Conservation (phyloP, 73 alveolate species). For the Uronychia binucleata region DNA sequence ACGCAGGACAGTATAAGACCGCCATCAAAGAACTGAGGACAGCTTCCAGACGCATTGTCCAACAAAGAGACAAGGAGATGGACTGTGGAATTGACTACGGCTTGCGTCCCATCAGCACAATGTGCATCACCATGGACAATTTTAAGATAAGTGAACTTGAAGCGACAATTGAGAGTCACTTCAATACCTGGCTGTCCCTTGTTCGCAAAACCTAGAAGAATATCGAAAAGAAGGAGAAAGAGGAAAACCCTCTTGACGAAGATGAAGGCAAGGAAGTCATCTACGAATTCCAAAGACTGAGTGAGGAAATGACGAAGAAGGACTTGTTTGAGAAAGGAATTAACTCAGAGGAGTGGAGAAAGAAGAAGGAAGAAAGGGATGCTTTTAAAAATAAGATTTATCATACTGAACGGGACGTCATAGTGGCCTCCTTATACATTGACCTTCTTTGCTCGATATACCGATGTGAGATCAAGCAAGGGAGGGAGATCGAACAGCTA, state of each 20-base stretch:
- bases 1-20: slow-evolving; percentile 60
- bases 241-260: slow-evolving; percentile 76
- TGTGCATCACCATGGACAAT: slow-evolving; percentile 87
- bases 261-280: slow-evolving; percentile 92
- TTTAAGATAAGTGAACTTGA: slow-evolving; percentile 83
- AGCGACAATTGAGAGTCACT: slow-evolving; percentile 74
- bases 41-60: slow-evolving; percentile 57
- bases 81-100: slow-evolving; percentile 56
- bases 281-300: slow-evolving; percentile 81
- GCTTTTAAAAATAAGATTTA: slow-evolving; percentile 22
- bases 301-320: slow-evolving; percentile 84
- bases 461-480: slow-evolving; percentile 66
- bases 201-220: slow-evolving; percentile 82
- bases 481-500: slow-evolving; percentile 36
- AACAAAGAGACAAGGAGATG: slow-evolving; percentile 62
- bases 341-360: slow-evolving; percentile 69
- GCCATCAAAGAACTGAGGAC: slow-evolving; percentile 66
- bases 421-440: slow-evolving; percentile 54
- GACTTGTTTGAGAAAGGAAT: slow-evolving; percentile 54
- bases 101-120: slow-evolving; percentile 78
- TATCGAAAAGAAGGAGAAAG: slow-evolving; percentile 71
- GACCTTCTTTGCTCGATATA: slow-evolving; percentile 65
- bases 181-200: slow-evolving; percentile 79
- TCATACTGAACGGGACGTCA: slow-evolving; percentile 52
- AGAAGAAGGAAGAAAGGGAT: slow-evolving; percentile 68